Evolutionary conservation across 2,329 filamentous ascomycete genomes (phyloP).

Genomic region (Diaporthe vaccinii): DNA sequence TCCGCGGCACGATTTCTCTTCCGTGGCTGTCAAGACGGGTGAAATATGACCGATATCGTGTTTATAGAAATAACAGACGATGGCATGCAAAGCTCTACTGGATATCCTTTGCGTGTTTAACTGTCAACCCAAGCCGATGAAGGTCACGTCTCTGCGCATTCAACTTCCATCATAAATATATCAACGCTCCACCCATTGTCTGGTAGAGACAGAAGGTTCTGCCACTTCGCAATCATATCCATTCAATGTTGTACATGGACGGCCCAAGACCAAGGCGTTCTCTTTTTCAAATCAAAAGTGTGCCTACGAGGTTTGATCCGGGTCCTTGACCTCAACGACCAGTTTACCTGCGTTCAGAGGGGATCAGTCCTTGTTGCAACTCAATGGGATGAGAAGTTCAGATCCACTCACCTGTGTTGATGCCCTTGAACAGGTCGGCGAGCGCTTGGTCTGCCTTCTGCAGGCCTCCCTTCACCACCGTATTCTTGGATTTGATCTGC

Average conservation of each 20-base stretch:
- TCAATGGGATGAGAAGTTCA: neutral
- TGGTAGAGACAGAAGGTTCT: neutral
- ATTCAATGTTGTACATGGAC: too few species aligned
- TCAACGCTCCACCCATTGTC: too few species aligned
- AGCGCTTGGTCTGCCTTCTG: slow-evolving; percentile 73
- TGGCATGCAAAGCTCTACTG: neutral
- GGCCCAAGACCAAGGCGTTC: neutral
- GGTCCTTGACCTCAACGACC: slow-evolving; percentile 65
- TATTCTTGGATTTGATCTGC: slow-evolving; percentile 79
- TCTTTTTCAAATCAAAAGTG: neutral
- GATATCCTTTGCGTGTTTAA: neutral
- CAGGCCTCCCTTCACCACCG: slow-evolving; percentile 78
- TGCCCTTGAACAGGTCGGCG: slow-evolving; percentile 74
- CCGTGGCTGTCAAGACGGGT: too few species aligned
- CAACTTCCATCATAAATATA: too few species aligned
- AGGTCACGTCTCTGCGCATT: neutral
- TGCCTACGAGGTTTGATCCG: slow-evolving; percentile 15
- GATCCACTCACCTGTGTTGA: slow-evolving; percentile 71
- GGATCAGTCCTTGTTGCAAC: neutral
- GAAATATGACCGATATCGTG: neutral
- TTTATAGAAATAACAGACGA: neutral
- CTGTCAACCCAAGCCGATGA: neutral
- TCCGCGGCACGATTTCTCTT: neutral
- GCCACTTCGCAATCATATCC: neutral
- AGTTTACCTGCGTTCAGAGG: slow-evolving; percentile 58